Percentiles rank a stretch among this genome's conserved stretches.
phyloP scores from a whole-genome alignment of 1,284 basidiomycete species.

The Marasmius fiardii region DNA sequence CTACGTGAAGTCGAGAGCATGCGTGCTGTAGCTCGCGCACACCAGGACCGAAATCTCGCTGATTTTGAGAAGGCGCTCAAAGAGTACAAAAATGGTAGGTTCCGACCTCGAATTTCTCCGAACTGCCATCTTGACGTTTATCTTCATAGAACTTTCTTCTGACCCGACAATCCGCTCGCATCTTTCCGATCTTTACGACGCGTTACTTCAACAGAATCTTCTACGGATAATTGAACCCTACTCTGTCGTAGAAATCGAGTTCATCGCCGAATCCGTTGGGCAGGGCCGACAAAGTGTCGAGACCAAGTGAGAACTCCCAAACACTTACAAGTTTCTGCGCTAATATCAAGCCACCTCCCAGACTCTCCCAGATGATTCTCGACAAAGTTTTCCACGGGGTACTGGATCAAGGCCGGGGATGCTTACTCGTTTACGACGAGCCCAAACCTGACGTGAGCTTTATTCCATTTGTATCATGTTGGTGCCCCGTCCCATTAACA shows the following conservation, averaged over 20 bases:
- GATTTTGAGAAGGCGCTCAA: slow-evolving; percentile 87
- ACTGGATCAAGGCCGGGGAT: slow-evolving; percentile 92
- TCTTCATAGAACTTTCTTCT: slow-evolving; percentile 79
- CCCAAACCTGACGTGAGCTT: slow-evolving; percentile 77
- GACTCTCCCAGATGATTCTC: slow-evolving; percentile 96
- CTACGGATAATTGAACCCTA: slow-evolving; percentile 95
- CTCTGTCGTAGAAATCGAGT: slow-evolving; percentile 86
- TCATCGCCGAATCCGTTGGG: slow-evolving; percentile 87
- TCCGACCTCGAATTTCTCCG: slow-evolving; percentile 6
- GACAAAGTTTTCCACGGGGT: slow-evolving; percentile 95
- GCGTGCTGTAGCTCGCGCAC: slow-evolving; percentile 92
- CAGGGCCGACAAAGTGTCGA: slow-evolving; percentile 93
- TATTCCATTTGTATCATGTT: not conserved
- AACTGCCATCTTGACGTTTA: not conserved
- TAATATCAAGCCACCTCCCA: slow-evolving; percentile 24
- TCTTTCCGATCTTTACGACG: slow-evolving; percentile 91
- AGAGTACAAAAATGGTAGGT: slow-evolving; percentile 82
- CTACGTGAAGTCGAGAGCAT: slow-evolving; percentile 89
- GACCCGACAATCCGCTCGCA: slow-evolving; percentile 95
- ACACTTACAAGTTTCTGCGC: not conserved
- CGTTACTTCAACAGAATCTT: slow-evolving; percentile 92
- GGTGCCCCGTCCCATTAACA: not conserved
- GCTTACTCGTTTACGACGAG: slow-evolving; percentile 87
- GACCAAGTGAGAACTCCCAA: slow-evolving; percentile 66
- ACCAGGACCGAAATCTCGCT: slow-evolving; percentile 85